Base-by-base conservation (phyloP, 2,329 filamentous ascomycete species). In the Aphanocladium album region DNA sequence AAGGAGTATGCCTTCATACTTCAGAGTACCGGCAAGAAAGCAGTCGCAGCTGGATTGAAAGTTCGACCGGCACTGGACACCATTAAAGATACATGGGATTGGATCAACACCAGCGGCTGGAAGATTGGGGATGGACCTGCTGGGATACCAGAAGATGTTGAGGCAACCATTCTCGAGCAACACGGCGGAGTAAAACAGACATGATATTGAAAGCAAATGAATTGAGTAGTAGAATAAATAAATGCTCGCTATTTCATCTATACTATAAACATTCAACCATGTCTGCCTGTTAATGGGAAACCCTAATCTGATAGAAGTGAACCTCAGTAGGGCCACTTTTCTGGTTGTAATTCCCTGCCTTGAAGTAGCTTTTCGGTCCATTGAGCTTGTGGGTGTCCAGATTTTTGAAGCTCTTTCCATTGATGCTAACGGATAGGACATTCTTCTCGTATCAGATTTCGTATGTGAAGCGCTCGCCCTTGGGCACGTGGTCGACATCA, bases 341-440 rank as follows among this genome's bases (percentile, higher is more conserved):
- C 62, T 75, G 72, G 62, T 74, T 74, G 60, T 76, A 75, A 59
- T 75, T 73, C 30, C 73, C 72, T 7, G 65, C 70, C 67, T 75
- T 76, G 67, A 75, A 76, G 63, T 74, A 75, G 62, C 71, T 73
- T 17, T 61, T 54, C 3, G 73, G 72, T 4, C 61, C 64, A 56
- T 69, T 63, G 19, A 73, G 65, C 9, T 67, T 58, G 50, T 68
- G 71, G 1, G 70, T 72, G 58, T 63, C 63, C 25, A 74, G 60
- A 3, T 60, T 64, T 61, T 69, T 63, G 23, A 64, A 51, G 3
- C 62, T n/a, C 2, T 59, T 67, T 2, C 68, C 70, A 62, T 74
- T 72, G 57, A 75, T 65, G 39, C 62, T 64, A 5, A 74, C 67
- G 1, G 67, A 71, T 30, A 78, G 64, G 17, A 67, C 66, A 21